These are phyloP conservation scores for Umbelopsis isabellina DNA, from an alignment of 192 early-diverging fungal species.

Conservation along the genomic window DNA sequence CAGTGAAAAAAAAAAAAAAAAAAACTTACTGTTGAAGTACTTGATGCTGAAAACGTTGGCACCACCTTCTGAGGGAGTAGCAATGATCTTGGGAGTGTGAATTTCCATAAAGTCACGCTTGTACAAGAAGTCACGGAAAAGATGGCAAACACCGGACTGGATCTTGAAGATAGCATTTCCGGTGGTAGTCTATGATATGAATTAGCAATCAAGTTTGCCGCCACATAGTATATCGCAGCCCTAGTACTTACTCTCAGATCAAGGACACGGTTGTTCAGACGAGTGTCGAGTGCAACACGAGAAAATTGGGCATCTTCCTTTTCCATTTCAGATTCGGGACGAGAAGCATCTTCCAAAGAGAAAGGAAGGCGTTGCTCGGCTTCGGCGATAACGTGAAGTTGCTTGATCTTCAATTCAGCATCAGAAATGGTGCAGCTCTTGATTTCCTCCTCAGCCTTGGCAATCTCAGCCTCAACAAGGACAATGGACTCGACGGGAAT, in stretches of 20 bases:
- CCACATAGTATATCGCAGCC: neutral
- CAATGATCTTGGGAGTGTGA: constrained; percentile 97
- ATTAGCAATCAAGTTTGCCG: neutral
- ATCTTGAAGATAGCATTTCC: constrained; percentile 98
- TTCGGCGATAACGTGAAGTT: constrained; percentile 74
- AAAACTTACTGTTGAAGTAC: constrained; percentile 87
- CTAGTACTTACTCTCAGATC: constrained; percentile 78
- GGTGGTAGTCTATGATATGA: constrained; percentile 67
- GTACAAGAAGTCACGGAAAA: constrained; percentile 96
- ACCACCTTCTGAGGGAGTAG: constrained; percentile 93
- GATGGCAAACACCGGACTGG: constrained; percentile 88
- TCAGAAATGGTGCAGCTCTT: constrained; percentile 92
- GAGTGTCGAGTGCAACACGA: constrained; percentile 87
- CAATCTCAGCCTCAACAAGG: constrained; percentile 79
- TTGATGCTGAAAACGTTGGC: constrained; percentile 97
- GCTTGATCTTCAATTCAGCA: constrained; percentile 85
- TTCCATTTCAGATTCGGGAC: constrained; percentile 82
- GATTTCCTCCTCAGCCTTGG: constrained; percentile 79
- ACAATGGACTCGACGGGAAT: constrained; percentile 91
- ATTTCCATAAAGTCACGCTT: constrained; percentile 89
- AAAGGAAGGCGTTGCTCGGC: constrained; percentile 84
- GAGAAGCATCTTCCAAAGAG: constrained; percentile 87
- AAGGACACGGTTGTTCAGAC: constrained; percentile 92
- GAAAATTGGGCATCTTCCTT: constrained; percentile 63
- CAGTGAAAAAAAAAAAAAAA: neutral